Conservation (phyloP, 257 asterid species). For the Nicotiana otophora region DNA sequence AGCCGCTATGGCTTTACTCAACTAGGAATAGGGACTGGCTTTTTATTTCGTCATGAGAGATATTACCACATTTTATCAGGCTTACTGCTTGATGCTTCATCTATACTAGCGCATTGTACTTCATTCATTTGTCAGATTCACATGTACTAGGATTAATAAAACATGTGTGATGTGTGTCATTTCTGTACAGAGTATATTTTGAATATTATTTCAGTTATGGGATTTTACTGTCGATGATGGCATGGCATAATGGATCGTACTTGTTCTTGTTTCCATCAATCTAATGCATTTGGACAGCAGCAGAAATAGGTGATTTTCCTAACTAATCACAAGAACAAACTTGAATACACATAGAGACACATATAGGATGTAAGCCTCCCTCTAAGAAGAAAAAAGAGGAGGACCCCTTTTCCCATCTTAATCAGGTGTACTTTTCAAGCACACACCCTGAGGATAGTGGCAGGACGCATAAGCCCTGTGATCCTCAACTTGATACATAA, state of each 20-base stretch:
- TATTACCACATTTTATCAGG: neutral
- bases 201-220: neutral
- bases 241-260: neutral
- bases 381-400: neutral
- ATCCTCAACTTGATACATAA: neutral
- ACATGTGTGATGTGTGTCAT: neutral
- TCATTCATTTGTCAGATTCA: neutral
- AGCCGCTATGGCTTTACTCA: slow-evolving; percentile 20
- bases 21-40: slow-evolving; percentile 10
- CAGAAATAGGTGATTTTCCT: neutral
- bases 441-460: neutral
- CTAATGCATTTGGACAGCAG: neutral
- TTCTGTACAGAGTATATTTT: neutral
- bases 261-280: neutral
- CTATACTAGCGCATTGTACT: neutral
- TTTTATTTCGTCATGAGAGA: neutral
- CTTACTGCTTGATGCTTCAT: neutral
- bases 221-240: neutral
- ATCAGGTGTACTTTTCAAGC: neutral
- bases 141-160: slow-evolving; percentile 1
- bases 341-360: neutral
- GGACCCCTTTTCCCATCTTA: neutral
- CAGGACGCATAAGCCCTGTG: neutral
- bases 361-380: too few relatives aligned
- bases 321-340: neutral